phyloP scores from a whole-genome alignment of 2,329 filamentous ascomycete species.

The Xylariaceae sp. region DNA sequence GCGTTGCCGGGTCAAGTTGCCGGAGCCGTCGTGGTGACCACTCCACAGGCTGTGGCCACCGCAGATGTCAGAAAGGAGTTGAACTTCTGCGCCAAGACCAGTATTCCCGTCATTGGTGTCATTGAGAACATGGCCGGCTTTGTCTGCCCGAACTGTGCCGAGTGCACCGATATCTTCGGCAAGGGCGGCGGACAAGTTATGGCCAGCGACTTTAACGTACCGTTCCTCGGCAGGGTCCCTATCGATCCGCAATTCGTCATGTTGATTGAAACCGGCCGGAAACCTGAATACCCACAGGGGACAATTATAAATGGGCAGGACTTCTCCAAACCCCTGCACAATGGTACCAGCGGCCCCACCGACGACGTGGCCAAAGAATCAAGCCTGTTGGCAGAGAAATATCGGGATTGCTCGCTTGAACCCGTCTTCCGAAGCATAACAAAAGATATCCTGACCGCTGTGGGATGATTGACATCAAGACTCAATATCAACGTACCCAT shows the following conservation, averaged over 20 bases:
- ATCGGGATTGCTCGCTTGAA: slow-evolving; percentile 63
- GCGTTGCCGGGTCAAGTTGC: slow-evolving; percentile 63
- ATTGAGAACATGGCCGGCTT: slow-evolving; percentile 96
- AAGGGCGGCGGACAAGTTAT: slow-evolving; percentile 86
- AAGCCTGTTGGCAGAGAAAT: slow-evolving; percentile 61
- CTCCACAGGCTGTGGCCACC: slow-evolving; percentile 88
- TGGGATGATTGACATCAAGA: slow-evolving; percentile 24
- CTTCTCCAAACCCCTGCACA: slow-evolving; percentile 38
- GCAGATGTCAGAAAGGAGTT: slow-evolving; percentile 92
- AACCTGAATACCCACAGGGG: slow-evolving; percentile 64
- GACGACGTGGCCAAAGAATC: slow-evolving; percentile 35
- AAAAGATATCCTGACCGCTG: slow-evolving; percentile 41
- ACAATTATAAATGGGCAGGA: slow-evolving; percentile 57
- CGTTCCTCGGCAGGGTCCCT: slow-evolving; percentile 79
- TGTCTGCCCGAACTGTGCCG: slow-evolving; percentile 72
- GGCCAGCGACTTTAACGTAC: slow-evolving; percentile 78
- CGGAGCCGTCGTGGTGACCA: slow-evolving; percentile 92
- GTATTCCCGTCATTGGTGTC: slow-evolving; percentile 75
- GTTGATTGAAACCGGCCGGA: slow-evolving; percentile 68
- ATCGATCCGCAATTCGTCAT: slow-evolving; percentile 90
- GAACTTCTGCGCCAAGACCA: slow-evolving; percentile 85
- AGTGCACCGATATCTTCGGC: slow-evolving; percentile 91
- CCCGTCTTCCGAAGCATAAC: slow-evolving; percentile 65
- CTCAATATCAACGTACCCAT: slow-evolving; percentile 5
- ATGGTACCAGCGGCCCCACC: slow-evolving; percentile 22